Evolutionary conservation across 106 monocot species (phyloP), one percentile per base, ranked within the genome.

Genomic region (Dactylorhiza incarnata): DNA sequence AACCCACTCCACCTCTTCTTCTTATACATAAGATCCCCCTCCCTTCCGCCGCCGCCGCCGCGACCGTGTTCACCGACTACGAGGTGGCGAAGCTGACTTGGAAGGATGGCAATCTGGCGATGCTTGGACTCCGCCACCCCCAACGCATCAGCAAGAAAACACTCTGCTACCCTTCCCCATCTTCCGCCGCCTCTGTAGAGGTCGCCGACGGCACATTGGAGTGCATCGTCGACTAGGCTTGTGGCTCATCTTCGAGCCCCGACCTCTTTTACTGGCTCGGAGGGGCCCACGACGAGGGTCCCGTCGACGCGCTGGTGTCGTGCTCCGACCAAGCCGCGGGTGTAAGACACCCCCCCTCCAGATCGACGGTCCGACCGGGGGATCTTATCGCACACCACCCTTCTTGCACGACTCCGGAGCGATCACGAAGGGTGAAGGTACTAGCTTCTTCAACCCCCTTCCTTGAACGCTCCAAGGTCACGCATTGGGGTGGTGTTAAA

Each of bases 11-110:
- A 37, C 70, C 17, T 55, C 49, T 67, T 62, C 76, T 67, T 20
- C 52, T 74, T 6, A 72, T 47, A 22, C 63, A 56, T 19, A 12
- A 73, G 10, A 16, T 22, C 0, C 14, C 19, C 6, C 24, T 14
- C 66, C 58, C 10, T 43, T 62, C 66, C 45, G 0, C 49, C 56
- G 44, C 72, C 72, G 7, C 53, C 7, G 14, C 12, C 8, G 15
- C 37, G 23, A 22, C 46, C 61, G 49, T 23, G 12, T 10, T 5
- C 1, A 25, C 9, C 45, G 81, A 83, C 23, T 74, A 83, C 50
- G 94, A 91, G 69, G 94, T 91, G 78, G 85, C 85, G 11, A 91
- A 94, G 85, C 76, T 94, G 45, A 89, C 87, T 1, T 94, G 91
- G 94, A 83, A 87, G 75, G 85, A 94, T 68, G 94, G 91, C 26